A percentile compares a stretch with the other conserved stretches of the same genome.
Evolutionary conservation across 2,329 filamentous ascomycete genomes (phyloP).

Genomic region (Paracamarosporium sp.): DNA sequence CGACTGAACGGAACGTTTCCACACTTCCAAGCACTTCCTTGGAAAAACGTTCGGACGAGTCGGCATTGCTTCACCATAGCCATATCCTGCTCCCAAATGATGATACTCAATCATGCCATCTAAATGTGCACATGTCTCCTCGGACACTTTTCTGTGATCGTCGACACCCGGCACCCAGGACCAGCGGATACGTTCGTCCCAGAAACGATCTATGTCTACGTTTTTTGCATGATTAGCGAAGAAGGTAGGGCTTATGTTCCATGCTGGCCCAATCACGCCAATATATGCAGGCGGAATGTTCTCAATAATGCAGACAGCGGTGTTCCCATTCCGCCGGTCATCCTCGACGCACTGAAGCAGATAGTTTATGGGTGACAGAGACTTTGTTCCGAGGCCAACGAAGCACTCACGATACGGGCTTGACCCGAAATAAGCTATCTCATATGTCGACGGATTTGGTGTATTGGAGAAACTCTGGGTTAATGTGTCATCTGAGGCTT

Average conservation of each 20-base stretch:
- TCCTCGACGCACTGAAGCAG: neutral
- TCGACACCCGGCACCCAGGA: too few species aligned
- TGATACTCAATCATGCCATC: slow-evolving; percentile 8
- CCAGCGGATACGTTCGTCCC: too few species aligned
- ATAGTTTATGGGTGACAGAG: neutral
- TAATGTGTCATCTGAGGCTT: neutral
- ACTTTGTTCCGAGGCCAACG: too few species aligned
- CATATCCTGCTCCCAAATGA: too few species aligned
- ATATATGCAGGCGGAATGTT: slow-evolving; percentile 4
- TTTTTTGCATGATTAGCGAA: neutral
- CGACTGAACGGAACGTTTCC: neutral
- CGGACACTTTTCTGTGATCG: too few species aligned
- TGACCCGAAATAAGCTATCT: neutral
- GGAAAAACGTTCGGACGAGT: neutral
- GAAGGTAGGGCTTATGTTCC: neutral
- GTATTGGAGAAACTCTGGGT: neutral
- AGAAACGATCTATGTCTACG: neutral
- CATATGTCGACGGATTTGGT: neutral
- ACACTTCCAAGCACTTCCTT: neutral
- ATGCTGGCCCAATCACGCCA: neutral
- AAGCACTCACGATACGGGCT: neutral
- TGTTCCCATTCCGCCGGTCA: neutral
- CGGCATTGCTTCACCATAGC: too few species aligned
- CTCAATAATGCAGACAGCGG: slow-evolving; percentile 3
- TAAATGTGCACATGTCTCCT: too few species aligned